Conservation (phyloP, 495 filamentous ascomycete species). For the Penicillium canescens region DNA sequence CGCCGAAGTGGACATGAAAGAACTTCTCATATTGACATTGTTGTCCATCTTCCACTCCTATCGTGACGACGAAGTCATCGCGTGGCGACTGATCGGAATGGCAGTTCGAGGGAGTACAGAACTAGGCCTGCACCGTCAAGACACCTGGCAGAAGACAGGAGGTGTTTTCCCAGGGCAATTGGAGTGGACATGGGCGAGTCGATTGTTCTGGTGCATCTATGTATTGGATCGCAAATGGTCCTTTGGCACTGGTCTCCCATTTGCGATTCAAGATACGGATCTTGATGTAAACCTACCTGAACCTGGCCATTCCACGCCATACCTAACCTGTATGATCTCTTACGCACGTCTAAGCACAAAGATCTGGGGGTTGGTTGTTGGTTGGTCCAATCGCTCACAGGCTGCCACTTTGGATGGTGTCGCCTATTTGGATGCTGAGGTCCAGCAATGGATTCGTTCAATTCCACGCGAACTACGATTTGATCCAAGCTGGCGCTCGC, state of each 20-base stretch:
- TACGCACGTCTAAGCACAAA: conserved; percentile 73
- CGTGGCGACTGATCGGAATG: conserved; percentile 75
- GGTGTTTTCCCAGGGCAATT: conserved; percentile 55
- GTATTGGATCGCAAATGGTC: conserved; percentile 79
- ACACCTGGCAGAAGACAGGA: conserved; percentile 63
- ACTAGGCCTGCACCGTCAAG: conserved; percentile 73
- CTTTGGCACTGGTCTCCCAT: conserved; percentile 78
- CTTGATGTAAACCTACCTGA: conserved; percentile 74
- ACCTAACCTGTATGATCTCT: conserved; percentile 55
- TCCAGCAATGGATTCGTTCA: conserved; percentile 72
- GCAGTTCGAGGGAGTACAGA: conserved; percentile 72
- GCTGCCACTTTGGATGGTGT: conserved; percentile 61
- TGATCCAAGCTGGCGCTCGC: conserved; percentile 38
- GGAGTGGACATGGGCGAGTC: conserved; percentile 61
- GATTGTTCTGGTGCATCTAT: conserved; percentile 82
- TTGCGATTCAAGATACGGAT: conserved; percentile 75
- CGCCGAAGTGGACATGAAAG: conserved; percentile 62
- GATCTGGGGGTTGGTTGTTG: conserved; percentile 65
- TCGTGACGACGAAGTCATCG: conserved; percentile 73
- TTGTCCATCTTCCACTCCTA: conserved; percentile 81
- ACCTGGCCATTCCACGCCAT: conserved; percentile 48
- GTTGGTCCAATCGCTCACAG: conserved; percentile 44
- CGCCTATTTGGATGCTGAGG: conserved; percentile 69
- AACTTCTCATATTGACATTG: conserved; percentile 68
- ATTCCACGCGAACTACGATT: conserved; percentile 56